Evolutionary conservation across 2,329 filamentous ascomycete genomes (phyloP).

Genomic region (Coleophoma cylindrospora): DNA sequence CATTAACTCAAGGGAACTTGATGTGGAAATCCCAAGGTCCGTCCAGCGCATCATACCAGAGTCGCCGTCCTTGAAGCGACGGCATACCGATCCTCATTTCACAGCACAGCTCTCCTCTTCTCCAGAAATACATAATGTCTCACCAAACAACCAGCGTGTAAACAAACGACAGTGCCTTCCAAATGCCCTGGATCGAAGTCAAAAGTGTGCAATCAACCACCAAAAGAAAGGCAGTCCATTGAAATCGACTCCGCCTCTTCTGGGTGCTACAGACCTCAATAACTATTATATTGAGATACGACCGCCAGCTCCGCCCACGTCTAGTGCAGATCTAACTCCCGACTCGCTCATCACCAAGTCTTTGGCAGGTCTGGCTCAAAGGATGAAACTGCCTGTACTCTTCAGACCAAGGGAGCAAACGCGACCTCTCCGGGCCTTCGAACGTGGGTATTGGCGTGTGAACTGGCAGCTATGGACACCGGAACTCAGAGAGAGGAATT

Average conservation of each 20-base stretch:
- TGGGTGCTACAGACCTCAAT: background rate
- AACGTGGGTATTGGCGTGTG: slow-evolving; percentile 76
- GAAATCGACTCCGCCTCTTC: slow-evolving; percentile 6
- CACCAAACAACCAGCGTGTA: too few species aligned
- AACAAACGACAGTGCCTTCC: too few species aligned
- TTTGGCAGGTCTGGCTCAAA: slow-evolving; percentile 45
- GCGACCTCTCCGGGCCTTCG: slow-evolving; percentile 49
- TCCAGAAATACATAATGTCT: too few species aligned
- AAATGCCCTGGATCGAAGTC: background rate
- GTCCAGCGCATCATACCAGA: too few species aligned
- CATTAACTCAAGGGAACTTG: too few species aligned
- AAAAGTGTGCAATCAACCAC: background rate
- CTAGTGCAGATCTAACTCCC: slow-evolving; percentile 38
- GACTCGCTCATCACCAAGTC: slow-evolving; percentile 48
- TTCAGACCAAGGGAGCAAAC: slow-evolving; percentile 46
- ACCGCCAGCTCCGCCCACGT: slow-evolving; percentile 48
- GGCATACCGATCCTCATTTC: too few species aligned
- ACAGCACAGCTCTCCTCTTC: too few species aligned
- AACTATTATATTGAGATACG: slow-evolving; percentile 39
- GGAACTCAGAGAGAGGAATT: slow-evolving; percentile 46
- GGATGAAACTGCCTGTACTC: slow-evolving; percentile 44
- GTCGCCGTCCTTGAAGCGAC: too few species aligned
- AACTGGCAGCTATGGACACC: slow-evolving; percentile 49
- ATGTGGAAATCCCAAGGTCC: too few species aligned
- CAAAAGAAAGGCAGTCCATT: background rate